phyloP scores from a whole-genome alignment of 257 asterid genomes.

The Oldenlandia corymbosa region DNA sequence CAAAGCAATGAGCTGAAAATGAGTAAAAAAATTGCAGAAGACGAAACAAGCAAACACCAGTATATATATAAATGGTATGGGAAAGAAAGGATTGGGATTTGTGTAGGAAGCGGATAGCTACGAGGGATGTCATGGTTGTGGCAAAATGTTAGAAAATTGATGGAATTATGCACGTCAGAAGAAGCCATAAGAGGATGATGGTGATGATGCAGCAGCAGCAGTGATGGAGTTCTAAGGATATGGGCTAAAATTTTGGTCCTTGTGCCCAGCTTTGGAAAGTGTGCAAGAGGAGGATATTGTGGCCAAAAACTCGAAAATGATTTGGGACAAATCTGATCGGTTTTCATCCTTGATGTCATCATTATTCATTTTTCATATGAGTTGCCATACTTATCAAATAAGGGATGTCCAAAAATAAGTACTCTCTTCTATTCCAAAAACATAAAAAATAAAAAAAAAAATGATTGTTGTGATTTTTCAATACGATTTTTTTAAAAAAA shows the following conservation, averaged over 20 bases:
- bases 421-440: too few relatives aligned
- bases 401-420: too few relatives aligned
- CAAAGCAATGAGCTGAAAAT: too few relatives aligned
- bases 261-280: constrained; percentile 44
- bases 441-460: too few relatives aligned
- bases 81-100: background rate
- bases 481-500: too few relatives aligned
- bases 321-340: background rate
- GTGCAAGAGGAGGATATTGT: constrained; percentile 1
- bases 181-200: constrained; percentile 5
- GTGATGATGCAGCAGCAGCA: constrained; percentile 7
- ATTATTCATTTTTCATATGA: background rate
- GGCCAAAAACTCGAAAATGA: background rate
- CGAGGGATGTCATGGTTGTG: constrained; percentile 15
- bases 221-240: background rate
- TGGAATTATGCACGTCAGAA: constrained; percentile 42
- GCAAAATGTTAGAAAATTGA: constrained; percentile 18
- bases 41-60: background rate
- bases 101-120: constrained; percentile 28
- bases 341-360: background rate
- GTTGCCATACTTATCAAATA: background rate
- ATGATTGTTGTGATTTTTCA: too few relatives aligned
- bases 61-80: background rate
- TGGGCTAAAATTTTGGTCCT: constrained; percentile 14
- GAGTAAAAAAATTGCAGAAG: background rate